Evolutionary conservation across 495 filamentous ascomycete genomes (phyloP).

Genomic region (Hypoxylon fragiforme): DNA sequence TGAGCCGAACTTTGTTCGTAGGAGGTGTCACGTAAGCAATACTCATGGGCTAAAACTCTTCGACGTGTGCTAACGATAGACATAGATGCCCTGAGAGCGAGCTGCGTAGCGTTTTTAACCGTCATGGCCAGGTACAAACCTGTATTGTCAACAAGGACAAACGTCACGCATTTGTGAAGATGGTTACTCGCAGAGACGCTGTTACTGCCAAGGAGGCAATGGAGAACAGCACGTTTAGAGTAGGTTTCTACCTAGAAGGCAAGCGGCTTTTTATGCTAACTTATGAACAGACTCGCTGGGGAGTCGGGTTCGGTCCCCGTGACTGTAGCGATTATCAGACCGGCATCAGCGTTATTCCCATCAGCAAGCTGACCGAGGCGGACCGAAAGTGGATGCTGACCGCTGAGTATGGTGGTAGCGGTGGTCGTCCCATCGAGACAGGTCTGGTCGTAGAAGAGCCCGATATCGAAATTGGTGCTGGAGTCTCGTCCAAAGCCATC

Average conservation of each 20-base stretch:
- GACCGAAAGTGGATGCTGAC: conserved; percentile 97
- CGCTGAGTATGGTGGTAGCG: conserved; percentile 90
- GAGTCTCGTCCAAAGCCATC: conserved; percentile 94
- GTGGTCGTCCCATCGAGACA: conserved; percentile 74
- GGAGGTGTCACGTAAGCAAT: conserved; percentile 86
- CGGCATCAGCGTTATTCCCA: conserved; percentile 91
- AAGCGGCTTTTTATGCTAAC: conserved; percentile 21
- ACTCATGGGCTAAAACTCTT: conserved; percentile 4
- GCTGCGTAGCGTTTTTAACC: conserved; percentile 73
- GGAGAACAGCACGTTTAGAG: conserved; percentile 82
- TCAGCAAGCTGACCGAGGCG: conserved; percentile 88
- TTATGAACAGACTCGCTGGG: conserved; percentile 78
- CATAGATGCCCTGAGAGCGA: conserved; percentile 75
- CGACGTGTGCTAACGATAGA: conserved; percentile 20
- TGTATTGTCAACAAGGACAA: conserved; percentile 98
- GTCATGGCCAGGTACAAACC: conserved; percentile 86
- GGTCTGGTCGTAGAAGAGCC: conserved; percentile 95
- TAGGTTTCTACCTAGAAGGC: conserved; percentile 52
- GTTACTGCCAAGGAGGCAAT: conserved; percentile 85
- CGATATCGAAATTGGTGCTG: conserved; percentile 97
- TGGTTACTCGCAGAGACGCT: conserved; percentile 86
- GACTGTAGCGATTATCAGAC: conserved; percentile 96
- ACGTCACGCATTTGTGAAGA: conserved; percentile 98
- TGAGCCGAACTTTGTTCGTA: conserved; percentile 94
- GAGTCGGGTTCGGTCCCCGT: conserved; percentile 94